Evolutionary conservation across 2,329 filamentous ascomycete species (phyloP), one percentile per base, ranked within the genome.

Genomic region (Fonsecaea nubica): DNA sequence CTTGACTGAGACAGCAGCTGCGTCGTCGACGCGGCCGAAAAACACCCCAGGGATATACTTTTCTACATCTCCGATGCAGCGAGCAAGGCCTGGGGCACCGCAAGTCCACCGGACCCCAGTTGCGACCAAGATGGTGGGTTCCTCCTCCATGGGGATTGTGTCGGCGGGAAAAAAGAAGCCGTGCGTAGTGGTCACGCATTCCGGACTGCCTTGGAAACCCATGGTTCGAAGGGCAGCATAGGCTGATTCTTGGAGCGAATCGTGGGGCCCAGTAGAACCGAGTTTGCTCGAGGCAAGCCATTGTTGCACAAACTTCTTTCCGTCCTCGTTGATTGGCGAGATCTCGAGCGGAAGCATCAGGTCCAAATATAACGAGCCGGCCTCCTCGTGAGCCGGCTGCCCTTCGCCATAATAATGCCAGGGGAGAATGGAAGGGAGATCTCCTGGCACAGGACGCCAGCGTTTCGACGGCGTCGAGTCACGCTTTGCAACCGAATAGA

Each of bases 361-460:
- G 42, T 61, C 58, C 9, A 61, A n/a, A 38, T 53, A 61, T 9
- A 61, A 25, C 13, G 32, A 53, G 4, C 33, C 58, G 0, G 30
- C 30, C 9, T 52, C 58, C 30, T 53, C 18, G 8, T 62, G 50
- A 15, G 13, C 59, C 18, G 59, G 59, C 48, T 62, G 59, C n/a
- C 48, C 59, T 6, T 38, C 59, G 5, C 59, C 59, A 10, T 25
- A 62, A 21, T 50, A 62, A 35, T 62, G 59, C 59, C 59, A 62
- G 45, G 59, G 59, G 25, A 65, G n/a, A n/a, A 65, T 54, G 9
- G 63, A 60, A 13, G 59, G 64, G 15, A 66, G 60, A 58, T 48
- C 32, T 25, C 40, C 64, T 4, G 64, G 6, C 42, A 32, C 40
- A 0, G 64, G 64, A 58, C 64, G 59, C 64, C 64, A 66, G 30